Percentiles rank a stretch among this genome's conserved stretches.
These are phyloP conservation scores for Pluteus cervinus DNA, from an alignment of 768 basidiomycete species.

Conservation along the genomic window DNA sequence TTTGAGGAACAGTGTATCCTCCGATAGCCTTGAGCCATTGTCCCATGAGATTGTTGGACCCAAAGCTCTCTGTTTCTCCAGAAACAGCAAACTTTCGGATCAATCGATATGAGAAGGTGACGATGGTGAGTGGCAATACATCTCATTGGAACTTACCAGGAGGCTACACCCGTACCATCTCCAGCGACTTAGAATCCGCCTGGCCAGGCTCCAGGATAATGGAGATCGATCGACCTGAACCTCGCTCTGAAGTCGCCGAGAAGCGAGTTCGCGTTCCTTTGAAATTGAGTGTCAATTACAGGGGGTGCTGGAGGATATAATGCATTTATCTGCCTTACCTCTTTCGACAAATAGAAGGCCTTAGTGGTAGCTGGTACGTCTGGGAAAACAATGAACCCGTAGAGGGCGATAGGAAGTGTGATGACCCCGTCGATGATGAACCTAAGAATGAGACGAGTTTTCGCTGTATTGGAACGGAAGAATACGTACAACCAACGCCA, in stretches of 20 bases:
- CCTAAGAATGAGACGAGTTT: conserved; percentile 20
- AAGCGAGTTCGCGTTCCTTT: conserved; percentile 52
- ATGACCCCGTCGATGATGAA: conserved; percentile 71
- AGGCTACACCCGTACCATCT: conserved; percentile 65
- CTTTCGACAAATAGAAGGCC: conserved; percentile 56
- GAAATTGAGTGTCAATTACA: conserved; percentile 1
- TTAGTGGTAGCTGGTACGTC: conserved; percentile 60
- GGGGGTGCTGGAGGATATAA: not conserved
- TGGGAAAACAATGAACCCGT: conserved; percentile 70
- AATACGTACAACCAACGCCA: conserved; percentile 60
- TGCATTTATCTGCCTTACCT: conserved; percentile 26
- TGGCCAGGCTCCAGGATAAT: conserved; percentile 40
- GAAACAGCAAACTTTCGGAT: conserved; percentile 50
- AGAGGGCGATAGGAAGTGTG: conserved; percentile 64
- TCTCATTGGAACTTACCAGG: conserved; percentile 33
- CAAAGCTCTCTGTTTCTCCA: conserved; percentile 63
- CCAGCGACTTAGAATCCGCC: conserved; percentile 52
- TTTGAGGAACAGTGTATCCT: conserved; percentile 58
- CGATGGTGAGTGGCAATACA: not conserved
- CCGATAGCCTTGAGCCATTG: conserved; percentile 62
- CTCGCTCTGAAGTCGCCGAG: conserved; percentile 36
- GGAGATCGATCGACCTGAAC: conserved; percentile 35
- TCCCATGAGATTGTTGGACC: conserved; percentile 69
- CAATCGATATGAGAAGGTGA: not conserved
- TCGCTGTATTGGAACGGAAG: conserved; percentile 1